These are phyloP conservation scores for Monosporozyma aerobia DNA, from an alignment of 805 yeast genomes.

Conservation along the genomic window DNA sequence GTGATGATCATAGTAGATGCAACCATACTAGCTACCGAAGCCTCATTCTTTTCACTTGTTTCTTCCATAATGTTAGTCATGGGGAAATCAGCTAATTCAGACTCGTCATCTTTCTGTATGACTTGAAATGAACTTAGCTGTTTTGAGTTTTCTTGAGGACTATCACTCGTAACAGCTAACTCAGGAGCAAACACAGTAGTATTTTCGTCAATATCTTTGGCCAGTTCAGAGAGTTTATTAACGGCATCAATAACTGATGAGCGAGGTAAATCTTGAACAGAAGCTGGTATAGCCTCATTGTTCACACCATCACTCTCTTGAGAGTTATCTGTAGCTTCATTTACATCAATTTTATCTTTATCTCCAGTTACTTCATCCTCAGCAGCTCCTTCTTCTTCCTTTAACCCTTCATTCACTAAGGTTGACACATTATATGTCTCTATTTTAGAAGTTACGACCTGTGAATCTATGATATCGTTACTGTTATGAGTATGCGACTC, in stretches of 20 bases:
- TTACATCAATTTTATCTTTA: not conserved
- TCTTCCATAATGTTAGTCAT: not conserved
- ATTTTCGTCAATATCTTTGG: not conserved
- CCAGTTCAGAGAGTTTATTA: not conserved
- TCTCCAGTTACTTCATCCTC: not conserved
- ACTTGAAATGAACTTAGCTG: not conserved
- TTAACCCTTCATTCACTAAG: too few relatives aligned
- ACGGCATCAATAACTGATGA: not conserved
- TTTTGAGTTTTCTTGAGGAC: not conserved
- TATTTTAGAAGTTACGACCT: not conserved
- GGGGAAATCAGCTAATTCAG: slow-evolving; percentile 1
- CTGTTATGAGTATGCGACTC: not conserved
- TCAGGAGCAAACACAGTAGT: not conserved
- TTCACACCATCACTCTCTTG: not conserved
- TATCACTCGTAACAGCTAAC: not conserved
- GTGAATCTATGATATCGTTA: too few relatives aligned
- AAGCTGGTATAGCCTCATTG: not conserved
- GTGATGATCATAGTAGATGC: not conserved
- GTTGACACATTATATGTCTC: not conserved
- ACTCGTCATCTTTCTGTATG: slow-evolving; percentile 3
- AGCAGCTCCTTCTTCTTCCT: not conserved
- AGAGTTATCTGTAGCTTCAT: not conserved
- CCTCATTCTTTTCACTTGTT: not conserved
- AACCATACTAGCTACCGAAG: not conserved
- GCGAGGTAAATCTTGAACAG: not conserved